A percentile compares a stretch with the other conserved stretches of the same genome.
phyloP scores from a whole-genome alignment of 2,329 filamentous ascomycete species.

The Fusarium chlamydosporum region DNA sequence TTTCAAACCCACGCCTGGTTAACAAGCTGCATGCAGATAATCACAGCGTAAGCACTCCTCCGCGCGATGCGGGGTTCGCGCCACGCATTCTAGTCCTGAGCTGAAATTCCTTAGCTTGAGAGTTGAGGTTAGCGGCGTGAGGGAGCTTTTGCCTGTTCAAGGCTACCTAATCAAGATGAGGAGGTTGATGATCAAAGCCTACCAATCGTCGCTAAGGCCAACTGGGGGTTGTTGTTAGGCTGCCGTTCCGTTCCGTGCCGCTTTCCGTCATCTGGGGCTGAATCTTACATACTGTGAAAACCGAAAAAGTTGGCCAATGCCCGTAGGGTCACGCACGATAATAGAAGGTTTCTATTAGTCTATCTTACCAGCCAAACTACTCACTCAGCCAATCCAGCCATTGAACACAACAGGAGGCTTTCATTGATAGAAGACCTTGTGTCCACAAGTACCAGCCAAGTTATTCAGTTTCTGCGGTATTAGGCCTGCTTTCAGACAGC shows the following conservation, averaged over 20 bases:
- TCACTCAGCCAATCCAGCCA: too few relatives aligned
- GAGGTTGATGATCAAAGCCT: not conserved
- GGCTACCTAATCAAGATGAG: not conserved
- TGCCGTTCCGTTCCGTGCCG: not conserved
- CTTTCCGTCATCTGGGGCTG: not conserved
- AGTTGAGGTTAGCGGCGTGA: too few relatives aligned
- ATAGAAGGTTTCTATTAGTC: too few relatives aligned
- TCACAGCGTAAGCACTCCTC: not conserved
- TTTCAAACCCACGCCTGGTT: not conserved
- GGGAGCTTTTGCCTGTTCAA: not conserved
- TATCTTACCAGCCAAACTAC: too few relatives aligned
- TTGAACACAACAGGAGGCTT: too few relatives aligned
- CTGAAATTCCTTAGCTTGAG: slow-evolving; percentile 2
- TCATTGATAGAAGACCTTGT: too few relatives aligned
- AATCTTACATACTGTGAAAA: not conserved
- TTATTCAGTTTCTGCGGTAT: too few relatives aligned
- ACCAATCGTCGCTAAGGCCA: not conserved
- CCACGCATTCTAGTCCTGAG: not conserved
- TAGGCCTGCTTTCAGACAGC: too few relatives aligned
- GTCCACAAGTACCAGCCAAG: too few relatives aligned
- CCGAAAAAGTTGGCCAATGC: too few relatives aligned
- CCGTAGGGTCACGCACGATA: too few relatives aligned
- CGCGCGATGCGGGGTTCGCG: not conserved
- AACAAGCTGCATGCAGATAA: slow-evolving; percentile 2
- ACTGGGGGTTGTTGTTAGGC: not conserved